Evolutionary conservation across 768 basidiomycete species (phyloP).

Genomic region (Lanmaoa pseudosensibilis): DNA sequence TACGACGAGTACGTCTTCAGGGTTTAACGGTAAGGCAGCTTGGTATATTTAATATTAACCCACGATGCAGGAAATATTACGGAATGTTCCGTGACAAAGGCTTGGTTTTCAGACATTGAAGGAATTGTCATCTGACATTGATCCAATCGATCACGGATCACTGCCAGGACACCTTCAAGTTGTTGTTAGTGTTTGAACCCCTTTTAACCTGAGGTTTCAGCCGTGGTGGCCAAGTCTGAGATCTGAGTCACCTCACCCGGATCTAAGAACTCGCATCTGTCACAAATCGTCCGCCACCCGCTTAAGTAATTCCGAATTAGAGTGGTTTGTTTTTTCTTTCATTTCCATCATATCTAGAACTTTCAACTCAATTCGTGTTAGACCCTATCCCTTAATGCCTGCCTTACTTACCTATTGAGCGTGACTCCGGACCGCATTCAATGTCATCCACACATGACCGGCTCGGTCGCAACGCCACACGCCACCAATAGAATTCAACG

Average conservation of each 20-base stretch:
- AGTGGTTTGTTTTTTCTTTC: neutral
- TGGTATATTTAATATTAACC: neutral
- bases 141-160: neutral
- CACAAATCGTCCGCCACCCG: neutral
- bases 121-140: neutral
- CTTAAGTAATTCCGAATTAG: neutral
- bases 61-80: constrained; percentile 11
- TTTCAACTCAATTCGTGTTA: neutral
- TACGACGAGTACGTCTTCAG: constrained; percentile 24
- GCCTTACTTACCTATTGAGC: no score
- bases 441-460: no score
- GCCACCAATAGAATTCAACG: neutral
- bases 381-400: no score
- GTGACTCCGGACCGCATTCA: no score
- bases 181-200: neutral
- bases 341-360: no score
- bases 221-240: no score
- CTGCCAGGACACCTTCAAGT: neutral
- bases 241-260: neutral
- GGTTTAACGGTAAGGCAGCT: constrained; percentile 11
- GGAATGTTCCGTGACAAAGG: constrained; percentile 6
- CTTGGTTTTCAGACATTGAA: neutral
- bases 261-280: neutral
- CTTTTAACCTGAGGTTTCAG: no score
- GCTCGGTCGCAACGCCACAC: no score